Evolutionary conservation across 768 basidiomycete genomes (phyloP), one percentile per base, ranked within the genome.

Genomic region (Heimioporus sp.): DNA sequence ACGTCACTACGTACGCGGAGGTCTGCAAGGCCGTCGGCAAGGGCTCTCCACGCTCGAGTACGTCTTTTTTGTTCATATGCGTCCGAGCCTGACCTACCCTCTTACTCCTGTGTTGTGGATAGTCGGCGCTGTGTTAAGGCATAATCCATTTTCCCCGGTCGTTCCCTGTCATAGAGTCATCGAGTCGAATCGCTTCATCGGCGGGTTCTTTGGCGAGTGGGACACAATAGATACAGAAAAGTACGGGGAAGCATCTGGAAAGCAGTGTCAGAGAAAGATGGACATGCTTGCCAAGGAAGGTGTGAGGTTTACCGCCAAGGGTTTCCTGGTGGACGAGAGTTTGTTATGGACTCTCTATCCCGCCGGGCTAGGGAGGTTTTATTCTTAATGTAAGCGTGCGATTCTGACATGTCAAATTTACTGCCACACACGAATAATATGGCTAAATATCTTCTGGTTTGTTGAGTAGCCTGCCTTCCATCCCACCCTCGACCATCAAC

Each of bases 131-230:
- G 86, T 85, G 0, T 67, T 88, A 24, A 73, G 81, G 38, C 75
- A 72, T 45, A 87, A 88, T 58, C 85, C 86, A 0, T 89, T 87
- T 64, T 76, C 77, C 5, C 86, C 86, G 0, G 76, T 72, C 52
- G 74, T 88, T 5, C 87, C 86, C 0, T 89, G 87, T 53, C 87
- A 88, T 59, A 80, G 86, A 32, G 76, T 89, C 47, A 78, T 88
- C 13, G 82, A 85, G 0, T 80, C 83, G 0, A 80, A 76, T 54
- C 63, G 76, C 11, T 84, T 75, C 48, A 72, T 87, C 12, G 86
- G 85, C 3, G 86, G 86, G 0, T 87, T 82, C 61, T 71, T 67
- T 37, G 85, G 84, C 16, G 80, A 85, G 64, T 84, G 82, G 80
- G 79, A 76, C 4, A 72, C 67, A 30, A 19, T 10, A 34, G 28